Conservation (phyloP, 805 yeast species). For the Priceomyces medius region DNA sequence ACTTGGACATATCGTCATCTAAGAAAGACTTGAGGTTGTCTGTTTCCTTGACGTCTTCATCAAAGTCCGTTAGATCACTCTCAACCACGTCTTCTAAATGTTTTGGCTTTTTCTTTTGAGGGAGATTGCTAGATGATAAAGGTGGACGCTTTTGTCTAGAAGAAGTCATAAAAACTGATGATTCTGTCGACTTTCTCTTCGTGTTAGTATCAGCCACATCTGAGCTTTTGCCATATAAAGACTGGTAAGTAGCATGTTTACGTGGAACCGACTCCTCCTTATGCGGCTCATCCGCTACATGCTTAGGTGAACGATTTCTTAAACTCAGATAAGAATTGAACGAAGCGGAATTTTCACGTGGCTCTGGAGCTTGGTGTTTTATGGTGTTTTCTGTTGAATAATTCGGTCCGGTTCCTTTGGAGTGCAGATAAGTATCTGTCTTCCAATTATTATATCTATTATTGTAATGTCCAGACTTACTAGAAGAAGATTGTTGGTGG, state of each 20-base stretch:
- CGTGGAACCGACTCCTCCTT: not conserved
- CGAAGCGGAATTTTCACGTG: not conserved
- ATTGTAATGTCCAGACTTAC: not conserved
- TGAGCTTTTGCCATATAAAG: not conserved
- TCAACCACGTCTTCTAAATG: slow-evolving; percentile 13
- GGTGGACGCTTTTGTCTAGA: slow-evolving; percentile 4
- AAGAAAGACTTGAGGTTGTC: slow-evolving; percentile 11
- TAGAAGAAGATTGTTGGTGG: not conserved
- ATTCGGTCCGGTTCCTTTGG: not conserved
- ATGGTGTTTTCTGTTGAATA: not conserved
- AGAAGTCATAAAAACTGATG: slow-evolving; percentile 5
- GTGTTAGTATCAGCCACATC: not conserved
- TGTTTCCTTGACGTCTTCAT: slow-evolving; percentile 16
- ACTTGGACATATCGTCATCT: slow-evolving; percentile 2
- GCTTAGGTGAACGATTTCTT: slow-evolving; percentile 10
- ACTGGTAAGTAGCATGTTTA: not conserved
- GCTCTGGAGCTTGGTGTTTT: not conserved
- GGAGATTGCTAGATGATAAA: not conserved
- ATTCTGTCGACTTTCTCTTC: not conserved
- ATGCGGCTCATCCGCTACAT: not conserved
- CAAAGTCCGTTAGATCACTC: slow-evolving; percentile 26
- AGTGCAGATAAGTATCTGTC: not conserved
- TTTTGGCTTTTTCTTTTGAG: slow-evolving; percentile 1
- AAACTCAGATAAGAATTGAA: slow-evolving; percentile 5
- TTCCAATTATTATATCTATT: not conserved